These are phyloP conservation scores for Hypomontagnella monticulosa DNA, from an alignment of 495 filamentous ascomycete genomes.

Conservation along the genomic window DNA sequence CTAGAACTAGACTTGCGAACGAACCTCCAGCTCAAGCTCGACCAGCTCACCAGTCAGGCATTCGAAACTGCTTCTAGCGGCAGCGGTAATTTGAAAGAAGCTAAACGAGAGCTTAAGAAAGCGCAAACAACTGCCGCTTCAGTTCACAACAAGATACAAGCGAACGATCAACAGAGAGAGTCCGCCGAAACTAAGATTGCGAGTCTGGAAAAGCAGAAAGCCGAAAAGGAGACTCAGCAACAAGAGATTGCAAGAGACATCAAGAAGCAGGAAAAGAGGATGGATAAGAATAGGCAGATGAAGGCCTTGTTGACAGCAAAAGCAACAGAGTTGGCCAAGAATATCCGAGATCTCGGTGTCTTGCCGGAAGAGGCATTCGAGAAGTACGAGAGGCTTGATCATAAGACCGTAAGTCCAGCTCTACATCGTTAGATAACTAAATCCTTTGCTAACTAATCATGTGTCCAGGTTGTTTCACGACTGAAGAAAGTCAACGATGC, in stretches of 20 bases:
- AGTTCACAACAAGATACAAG: constrained; percentile 71
- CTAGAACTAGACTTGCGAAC: constrained; percentile 87
- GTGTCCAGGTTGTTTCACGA: constrained; percentile 74
- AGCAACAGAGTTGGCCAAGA: constrained; percentile 79
- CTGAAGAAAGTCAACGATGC: constrained; percentile 93
- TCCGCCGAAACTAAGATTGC: constrained; percentile 65
- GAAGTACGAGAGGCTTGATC: constrained; percentile 82
- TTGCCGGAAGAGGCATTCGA: constrained; percentile 94
- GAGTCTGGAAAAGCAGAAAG: constrained; percentile 69
- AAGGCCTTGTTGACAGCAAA: constrained; percentile 79
- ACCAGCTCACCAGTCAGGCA: constrained; percentile 83
- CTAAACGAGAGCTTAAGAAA: constrained; percentile 83
- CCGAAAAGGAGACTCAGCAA: constrained; percentile 71
- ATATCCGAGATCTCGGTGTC: constrained; percentile 92
- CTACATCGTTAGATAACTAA: neutral
- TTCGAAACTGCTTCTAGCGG: constrained; percentile 70
- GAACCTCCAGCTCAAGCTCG: constrained; percentile 84
- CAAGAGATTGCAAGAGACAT: constrained; percentile 83
- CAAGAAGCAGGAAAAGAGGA: constrained; percentile 85
- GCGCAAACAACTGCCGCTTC: constrained; percentile 68
- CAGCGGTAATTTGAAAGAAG: constrained; percentile 77
- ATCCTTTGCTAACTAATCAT: constrained; percentile 13
- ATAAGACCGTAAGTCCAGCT: constrained; percentile 68
- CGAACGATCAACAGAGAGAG: constrained; percentile 80
- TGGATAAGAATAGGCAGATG: constrained; percentile 92